Evolutionary conservation across 495 filamentous ascomycete genomes (phyloP), one percentile per base, ranked within the genome.

Genomic region (Aspergillus ellipticus): DNA sequence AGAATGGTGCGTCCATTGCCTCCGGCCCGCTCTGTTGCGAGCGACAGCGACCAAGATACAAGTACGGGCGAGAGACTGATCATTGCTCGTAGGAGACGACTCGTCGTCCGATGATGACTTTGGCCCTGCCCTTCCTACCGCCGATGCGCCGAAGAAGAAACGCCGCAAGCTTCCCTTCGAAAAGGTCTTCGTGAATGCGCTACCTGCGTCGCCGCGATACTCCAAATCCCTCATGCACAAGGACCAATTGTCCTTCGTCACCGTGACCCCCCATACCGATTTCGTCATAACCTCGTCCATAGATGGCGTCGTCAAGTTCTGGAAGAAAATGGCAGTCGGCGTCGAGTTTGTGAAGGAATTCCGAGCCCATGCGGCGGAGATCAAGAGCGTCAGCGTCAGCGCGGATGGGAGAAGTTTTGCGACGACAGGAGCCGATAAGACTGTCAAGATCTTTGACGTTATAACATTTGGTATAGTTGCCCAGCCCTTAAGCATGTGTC

Each of bases 291-390:
- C 94, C 2, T 89, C 85, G 59, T 97, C 92, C 2, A 73, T 89
- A 16, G 93, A 99, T 68, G 95, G 95, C 2, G 86, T 91, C 0
- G 93, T 97, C 49, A 97, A 97, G 70, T 99, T 97, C 73, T 99
- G 94, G 94, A 97, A 99, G 79, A 99, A 99, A 74, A 82, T 89
- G 57, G 84, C 84, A 4, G 87, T 88, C 8, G 90, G 90, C 0
- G 89, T 97, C 29, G 94, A 99, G 72, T 97, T 97, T 62, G 92
- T 97, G 15, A 99, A 99, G 73, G 92, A 97, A 75, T 99, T 96
- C 75, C 85, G 85, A 55, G 92, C 92, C 16, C 95, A 97, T 69
- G 79, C 79, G 52, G 89, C 89, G 28, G 92, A 95, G 67, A 91
- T 97, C 63, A 84, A 76, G 29, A 85, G 86, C 35, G 89, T 92